Conservation (phyloP, 2,329 filamentous ascomycete species). For the Diaporthe destruens region DNA sequence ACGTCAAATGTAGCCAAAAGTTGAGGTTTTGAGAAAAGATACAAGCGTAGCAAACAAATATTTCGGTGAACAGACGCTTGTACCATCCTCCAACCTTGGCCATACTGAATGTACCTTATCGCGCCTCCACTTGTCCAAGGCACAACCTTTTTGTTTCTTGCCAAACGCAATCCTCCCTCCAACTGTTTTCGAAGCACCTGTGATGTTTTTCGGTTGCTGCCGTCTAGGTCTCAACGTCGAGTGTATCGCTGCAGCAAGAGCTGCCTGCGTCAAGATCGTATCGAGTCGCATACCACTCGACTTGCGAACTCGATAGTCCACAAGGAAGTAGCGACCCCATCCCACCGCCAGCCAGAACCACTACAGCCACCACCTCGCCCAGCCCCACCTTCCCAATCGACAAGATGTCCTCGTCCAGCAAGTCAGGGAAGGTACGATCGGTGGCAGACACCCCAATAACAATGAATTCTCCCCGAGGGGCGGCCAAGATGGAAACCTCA, state of each 20-base stretch:
- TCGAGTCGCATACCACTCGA: constrained; percentile 1
- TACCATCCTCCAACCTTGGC: background rate
- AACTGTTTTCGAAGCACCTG: background rate
- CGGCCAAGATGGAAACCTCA: constrained; percentile 31
- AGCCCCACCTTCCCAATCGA: constrained; percentile 26
- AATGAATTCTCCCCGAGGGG: background rate
- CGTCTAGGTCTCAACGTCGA: background rate
- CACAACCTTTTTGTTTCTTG: background rate
- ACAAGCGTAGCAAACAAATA: constrained; percentile 35
- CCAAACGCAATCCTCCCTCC: background rate
- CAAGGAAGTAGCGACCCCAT: constrained; percentile 20
- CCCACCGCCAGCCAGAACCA: background rate
- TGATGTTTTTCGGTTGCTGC: background rate
- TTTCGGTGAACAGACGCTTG: constrained; percentile 3
- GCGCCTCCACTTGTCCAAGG: background rate
- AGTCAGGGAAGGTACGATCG: constrained; percentile 17
- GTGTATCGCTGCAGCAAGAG: background rate
- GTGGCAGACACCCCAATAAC: constrained; percentile 15
- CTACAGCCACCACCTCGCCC: background rate
- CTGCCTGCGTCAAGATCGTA: background rate
- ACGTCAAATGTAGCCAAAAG: constrained; percentile 31
- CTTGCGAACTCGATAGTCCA: background rate
- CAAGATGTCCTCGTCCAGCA: background rate
- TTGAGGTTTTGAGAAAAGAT: constrained; percentile 14
- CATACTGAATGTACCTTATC: background rate